phyloP scores from a whole-genome alignment of 176 grass and related monocot species.

The Eleusine indica region DNA sequence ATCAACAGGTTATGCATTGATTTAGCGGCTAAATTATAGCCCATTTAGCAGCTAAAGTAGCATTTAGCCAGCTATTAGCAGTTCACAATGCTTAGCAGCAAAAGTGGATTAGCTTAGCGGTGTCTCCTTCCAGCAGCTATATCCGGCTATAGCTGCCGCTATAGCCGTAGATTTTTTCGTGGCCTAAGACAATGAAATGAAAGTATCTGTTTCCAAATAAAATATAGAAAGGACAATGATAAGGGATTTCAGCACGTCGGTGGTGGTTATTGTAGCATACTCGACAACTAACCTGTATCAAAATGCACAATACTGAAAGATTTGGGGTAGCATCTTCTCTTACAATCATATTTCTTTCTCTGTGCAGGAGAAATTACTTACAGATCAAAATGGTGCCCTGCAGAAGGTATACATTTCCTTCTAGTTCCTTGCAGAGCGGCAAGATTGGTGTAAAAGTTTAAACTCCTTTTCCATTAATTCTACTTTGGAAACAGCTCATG shows the following conservation, averaged over 20 bases:
- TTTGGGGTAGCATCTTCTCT: constrained; percentile 3
- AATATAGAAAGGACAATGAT: neutral
- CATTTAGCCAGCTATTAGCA: too few relatives aligned
- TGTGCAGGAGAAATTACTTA: constrained; percentile 72
- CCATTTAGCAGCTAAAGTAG: too few relatives aligned
- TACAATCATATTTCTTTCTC: neutral
- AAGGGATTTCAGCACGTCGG: neutral
- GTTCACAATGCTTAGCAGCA: too few relatives aligned
- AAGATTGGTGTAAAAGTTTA: neutral
- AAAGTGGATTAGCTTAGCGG: too few relatives aligned
- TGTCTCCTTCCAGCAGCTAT: too few relatives aligned
- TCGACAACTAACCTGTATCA: neutral
- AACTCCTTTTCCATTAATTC: neutral
- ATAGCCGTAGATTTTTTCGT: too few relatives aligned
- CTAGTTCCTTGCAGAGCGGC: neutral
- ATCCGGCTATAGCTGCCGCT: too few relatives aligned
- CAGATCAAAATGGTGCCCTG: constrained; percentile 56
- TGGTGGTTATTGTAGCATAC: neutral
- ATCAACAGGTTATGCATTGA: too few relatives aligned
- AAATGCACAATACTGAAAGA: neutral
- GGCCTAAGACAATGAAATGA: neutral
- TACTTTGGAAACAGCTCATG: constrained; percentile 46
- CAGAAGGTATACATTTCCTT: constrained; percentile 48
- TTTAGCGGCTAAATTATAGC: too few relatives aligned
- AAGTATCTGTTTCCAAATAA: neutral